phyloP scores from a whole-genome alignment of 139 green algal species.

The Chlorella vulgaris region DNA sequence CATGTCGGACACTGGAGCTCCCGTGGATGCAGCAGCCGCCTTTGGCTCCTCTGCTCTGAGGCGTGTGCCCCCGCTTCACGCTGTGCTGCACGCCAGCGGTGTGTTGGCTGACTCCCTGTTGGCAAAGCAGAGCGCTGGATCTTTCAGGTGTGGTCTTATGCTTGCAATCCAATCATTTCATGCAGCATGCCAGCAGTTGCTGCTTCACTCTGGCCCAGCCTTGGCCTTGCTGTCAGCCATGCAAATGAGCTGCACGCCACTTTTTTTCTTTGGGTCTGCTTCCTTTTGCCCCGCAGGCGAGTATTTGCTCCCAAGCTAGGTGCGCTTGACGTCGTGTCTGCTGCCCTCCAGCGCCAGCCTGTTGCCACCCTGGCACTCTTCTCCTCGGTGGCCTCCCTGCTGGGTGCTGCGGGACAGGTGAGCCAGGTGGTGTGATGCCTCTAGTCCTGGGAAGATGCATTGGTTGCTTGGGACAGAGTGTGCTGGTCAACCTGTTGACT shows the following conservation, averaged over 20 bases:
- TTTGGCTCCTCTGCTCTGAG: background rate
- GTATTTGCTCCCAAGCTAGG: constrained; percentile 69
- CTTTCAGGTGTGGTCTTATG: constrained; percentile 11
- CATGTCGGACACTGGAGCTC: constrained; percentile 27
- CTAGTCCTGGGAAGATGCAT: constrained; percentile 58
- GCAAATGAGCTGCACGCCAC: too few species aligned
- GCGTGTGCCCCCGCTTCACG: constrained; percentile 1
- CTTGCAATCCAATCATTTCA: too few species aligned
- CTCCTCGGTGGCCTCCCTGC: constrained; percentile 76
- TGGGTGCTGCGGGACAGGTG: constrained; percentile 81
- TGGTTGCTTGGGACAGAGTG: background rate
- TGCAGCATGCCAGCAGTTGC: too few species aligned
- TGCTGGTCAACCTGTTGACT: too few species aligned
- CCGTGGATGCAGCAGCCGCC: constrained; percentile 28
- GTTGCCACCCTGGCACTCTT: constrained; percentile 61
- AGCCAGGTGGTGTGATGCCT: constrained; percentile 69
- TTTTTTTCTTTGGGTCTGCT: too few species aligned
- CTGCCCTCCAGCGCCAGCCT: constrained; percentile 4
- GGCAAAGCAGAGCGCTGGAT: constrained; percentile 51
- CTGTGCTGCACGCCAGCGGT: constrained; percentile 73
- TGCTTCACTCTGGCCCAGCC: too few species aligned
- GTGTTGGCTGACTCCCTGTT: constrained; percentile 75
- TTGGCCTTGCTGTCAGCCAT: too few species aligned
- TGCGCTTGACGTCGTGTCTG: constrained; percentile 14
- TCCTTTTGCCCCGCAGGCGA: background rate